phyloP scores from a whole-genome alignment of 495 filamentous ascomycete genomes.

The Lasiosphaeris hirsuta region DNA sequence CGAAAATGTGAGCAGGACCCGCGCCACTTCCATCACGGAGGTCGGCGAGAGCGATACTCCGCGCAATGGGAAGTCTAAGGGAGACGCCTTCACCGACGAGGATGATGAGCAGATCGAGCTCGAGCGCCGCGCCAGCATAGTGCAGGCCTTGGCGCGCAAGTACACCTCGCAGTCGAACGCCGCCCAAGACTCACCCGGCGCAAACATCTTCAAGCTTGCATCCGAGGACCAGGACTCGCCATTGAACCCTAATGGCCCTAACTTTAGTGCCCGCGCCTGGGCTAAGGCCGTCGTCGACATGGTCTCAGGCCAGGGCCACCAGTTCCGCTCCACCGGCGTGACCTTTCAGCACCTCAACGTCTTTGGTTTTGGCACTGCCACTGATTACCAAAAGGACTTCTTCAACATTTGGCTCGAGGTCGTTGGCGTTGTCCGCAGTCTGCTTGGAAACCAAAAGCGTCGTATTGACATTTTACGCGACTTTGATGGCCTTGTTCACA shows the following conservation, averaged over 20 bases:
- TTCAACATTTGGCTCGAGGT: constrained; percentile 60
- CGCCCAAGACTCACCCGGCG: constrained; percentile 17
- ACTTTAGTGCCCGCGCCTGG: constrained; percentile 55
- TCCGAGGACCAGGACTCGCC: constrained; percentile 38
- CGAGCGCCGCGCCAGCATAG: constrained; percentile 39
- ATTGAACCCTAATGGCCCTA: constrained; percentile 49
- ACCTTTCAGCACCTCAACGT: constrained; percentile 64
- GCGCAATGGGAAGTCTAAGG: constrained; percentile 23
- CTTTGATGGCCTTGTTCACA: constrained; percentile 72
- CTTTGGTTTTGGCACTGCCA: constrained; percentile 71
- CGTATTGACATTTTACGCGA: constrained; percentile 75
- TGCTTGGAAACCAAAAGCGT: constrained; percentile 50
- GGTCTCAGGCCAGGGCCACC: constrained; percentile 39
- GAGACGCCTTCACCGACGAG: constrained; percentile 32
- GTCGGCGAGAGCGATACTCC: constrained; percentile 24
- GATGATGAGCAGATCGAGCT: constrained; percentile 40
- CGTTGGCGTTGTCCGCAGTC: constrained; percentile 41
- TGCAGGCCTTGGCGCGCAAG: constrained; percentile 44
- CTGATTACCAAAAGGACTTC: constrained; percentile 78
- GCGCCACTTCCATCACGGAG: constrained; percentile 35
- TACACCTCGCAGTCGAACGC: constrained; percentile 45
- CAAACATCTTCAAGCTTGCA: constrained; percentile 35
- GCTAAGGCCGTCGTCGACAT: constrained; percentile 51
- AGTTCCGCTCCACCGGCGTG: constrained; percentile 51
- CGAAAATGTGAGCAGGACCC: constrained; percentile 28